Conservation (phyloP, 495 filamentous ascomycete genomes). For the Daldinia caldariorum region DNA sequence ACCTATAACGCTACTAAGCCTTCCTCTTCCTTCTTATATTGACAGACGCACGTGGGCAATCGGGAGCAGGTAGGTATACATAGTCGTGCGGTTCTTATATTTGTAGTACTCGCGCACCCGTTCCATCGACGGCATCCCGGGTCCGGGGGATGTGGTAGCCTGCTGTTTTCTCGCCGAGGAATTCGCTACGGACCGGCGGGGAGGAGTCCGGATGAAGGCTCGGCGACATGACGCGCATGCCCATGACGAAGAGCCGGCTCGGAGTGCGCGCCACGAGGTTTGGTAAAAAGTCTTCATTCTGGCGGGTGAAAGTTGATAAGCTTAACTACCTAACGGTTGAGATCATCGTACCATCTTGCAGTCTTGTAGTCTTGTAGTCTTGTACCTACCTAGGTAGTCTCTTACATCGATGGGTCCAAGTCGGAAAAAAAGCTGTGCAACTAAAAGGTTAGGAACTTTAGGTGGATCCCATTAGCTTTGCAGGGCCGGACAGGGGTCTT, state of each 20-base stretch:
- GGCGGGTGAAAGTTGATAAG: constrained; percentile 12
- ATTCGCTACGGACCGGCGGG: constrained; percentile 38
- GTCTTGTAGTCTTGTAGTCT: too few relatives aligned
- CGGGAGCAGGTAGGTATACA: constrained; percentile 53
- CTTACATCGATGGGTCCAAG: not conserved
- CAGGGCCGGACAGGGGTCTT: constrained; percentile 8
- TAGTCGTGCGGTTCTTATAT: constrained; percentile 66
- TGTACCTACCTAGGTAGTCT: too few relatives aligned
- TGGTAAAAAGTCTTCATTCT: constrained; percentile 47
- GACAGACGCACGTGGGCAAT: not conserved
- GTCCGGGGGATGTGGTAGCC: constrained; percentile 2
- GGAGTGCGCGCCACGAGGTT: constrained; percentile 36
- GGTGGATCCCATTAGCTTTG: constrained; percentile 22
- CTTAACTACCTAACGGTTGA: constrained; percentile 7
- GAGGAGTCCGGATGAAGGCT: constrained; percentile 26
- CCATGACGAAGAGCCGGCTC: constrained; percentile 40
- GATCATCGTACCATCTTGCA: constrained; percentile 25
- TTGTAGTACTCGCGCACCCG: constrained; percentile 64
- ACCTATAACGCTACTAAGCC: constrained; percentile 60
- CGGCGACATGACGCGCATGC: constrained; percentile 46
- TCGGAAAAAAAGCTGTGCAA: constrained; percentile 19
- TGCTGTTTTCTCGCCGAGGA: constrained; percentile 37
- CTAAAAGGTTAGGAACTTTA: constrained; percentile 18
- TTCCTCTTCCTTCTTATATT: not conserved
- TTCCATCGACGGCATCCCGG: constrained; percentile 60